Evolutionary conservation across 805 yeast genomes (phyloP), one percentile per base, ranked within the genome.

Genomic region (Saccharomycopsis javanensis): DNA sequence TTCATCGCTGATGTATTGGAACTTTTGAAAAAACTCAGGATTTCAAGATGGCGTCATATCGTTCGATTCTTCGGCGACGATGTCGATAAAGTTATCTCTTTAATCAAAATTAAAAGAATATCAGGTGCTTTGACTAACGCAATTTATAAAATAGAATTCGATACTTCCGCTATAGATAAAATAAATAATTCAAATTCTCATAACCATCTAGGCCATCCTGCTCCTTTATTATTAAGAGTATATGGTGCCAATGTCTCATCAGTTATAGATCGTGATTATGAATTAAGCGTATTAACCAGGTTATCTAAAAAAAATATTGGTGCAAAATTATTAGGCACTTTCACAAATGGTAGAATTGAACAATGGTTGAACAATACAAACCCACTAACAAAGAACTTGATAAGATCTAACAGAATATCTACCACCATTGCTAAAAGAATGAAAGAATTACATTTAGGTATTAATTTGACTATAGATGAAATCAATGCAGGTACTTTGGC

Each of bases 81-180:
- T 60, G 67, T 68, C 3, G 54, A 27, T 1, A 23, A 64, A 65
- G 61, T 73, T 7, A 68, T 78, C 18, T 73, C 72, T 20, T 69
- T 73, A 38, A 69, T 92, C 42, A 74, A 70, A 23, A 69, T 91
- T 20, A 75, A 71, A 45, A 78, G 96, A 62, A 88, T 94, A 53
- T 80, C 88, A 37, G 98, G 99, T 20, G 99, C 99, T 0, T 77
- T 94, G 68, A 94, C 98, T 20, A 94, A 94, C 69, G 85, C 91
- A 34, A 86, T 92, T 56, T 94, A 86, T 69, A 82, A 82, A 65
- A 79, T 94, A 2, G 84, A 79, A 64, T 83, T 53, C n/a, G 35
- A 38, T 30, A 31, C 18, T 8, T 25, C n/a, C 10, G 51, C 23
- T 15, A 30, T 27, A 35, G 56, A 52, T 48, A 15, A 25, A 7